Evolutionary conservation across 2,329 filamentous ascomycete genomes (phyloP).

Genomic region (Magnaporthiopsis incrustans): DNA sequence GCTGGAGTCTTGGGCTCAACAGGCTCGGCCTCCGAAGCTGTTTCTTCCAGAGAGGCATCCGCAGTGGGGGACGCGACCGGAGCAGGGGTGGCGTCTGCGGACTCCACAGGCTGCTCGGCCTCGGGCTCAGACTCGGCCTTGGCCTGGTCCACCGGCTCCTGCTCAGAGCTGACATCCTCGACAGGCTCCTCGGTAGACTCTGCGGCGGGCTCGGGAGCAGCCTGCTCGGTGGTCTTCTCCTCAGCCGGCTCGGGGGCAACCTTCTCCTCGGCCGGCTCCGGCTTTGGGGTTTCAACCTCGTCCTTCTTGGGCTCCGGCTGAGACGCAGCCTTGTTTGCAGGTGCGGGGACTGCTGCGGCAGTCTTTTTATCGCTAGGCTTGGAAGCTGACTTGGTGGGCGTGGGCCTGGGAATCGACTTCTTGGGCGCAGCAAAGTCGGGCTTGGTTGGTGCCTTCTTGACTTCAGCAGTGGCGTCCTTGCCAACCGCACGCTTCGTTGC

Average conservation of each 20-base stretch:
- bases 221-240: neutral
- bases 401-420: conserved; percentile 10
- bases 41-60: neutral
- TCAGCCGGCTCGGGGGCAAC: neutral
- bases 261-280: neutral
- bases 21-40: conserved; percentile 1
- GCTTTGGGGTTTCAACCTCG: neutral
- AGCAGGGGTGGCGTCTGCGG: neutral
- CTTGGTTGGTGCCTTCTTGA: conserved; percentile 15
- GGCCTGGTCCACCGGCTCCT: neutral
- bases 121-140: neutral
- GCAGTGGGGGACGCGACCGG: neutral
- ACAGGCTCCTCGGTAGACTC: neutral
- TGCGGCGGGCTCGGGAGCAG: neutral
- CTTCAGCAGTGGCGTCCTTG: conserved; percentile 6
- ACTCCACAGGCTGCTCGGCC: neutral
- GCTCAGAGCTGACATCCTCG: neutral
- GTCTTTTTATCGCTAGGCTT: neutral
- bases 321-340: conserved; percentile 19
- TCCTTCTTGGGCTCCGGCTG: conserved; percentile 18
- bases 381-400: conserved; percentile 8
- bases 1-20: neutral
- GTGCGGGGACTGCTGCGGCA: conserved; percentile 18
- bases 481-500: conserved; percentile 7
- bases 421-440: conserved; percentile 9